These are phyloP conservation scores for Artemisia tridentata DNA, from an alignment of 129 eudicot genomes.

Conservation along the genomic window DNA sequence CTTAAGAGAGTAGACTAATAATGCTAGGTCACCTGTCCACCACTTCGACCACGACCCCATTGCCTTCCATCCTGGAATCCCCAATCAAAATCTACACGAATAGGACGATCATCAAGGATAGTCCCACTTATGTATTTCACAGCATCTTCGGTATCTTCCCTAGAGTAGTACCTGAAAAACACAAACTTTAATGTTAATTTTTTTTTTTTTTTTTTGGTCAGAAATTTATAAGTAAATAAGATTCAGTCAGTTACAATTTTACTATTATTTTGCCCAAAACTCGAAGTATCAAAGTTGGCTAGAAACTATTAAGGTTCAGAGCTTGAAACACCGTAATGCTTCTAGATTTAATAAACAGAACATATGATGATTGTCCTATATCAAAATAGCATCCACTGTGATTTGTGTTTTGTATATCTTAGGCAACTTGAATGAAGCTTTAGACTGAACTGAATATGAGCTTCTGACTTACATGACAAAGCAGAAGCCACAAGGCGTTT, in stretches of 20 bases:
- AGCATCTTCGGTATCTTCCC: slow-evolving; percentile 94
- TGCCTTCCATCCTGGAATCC: slow-evolving; percentile 98
- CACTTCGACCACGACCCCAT: slow-evolving; percentile 99
- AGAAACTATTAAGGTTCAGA: too few species aligned
- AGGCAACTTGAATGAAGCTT: not conserved
- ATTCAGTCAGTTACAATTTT: too few species aligned
- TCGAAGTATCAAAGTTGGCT: too few species aligned
- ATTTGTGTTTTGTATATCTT: not conserved
- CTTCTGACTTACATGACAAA: slow-evolving; percentile 62
- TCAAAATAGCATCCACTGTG: not conserved
- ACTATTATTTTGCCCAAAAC: too few species aligned
- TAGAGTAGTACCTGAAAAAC: slow-evolving; percentile 74
- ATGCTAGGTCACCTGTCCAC: slow-evolving; percentile 67
- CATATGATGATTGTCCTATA: too few species aligned
- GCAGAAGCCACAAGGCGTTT: slow-evolving; percentile 98
- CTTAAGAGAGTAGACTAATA: slow-evolving; percentile 9
- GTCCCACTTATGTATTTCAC: slow-evolving; percentile 97
- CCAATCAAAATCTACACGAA: slow-evolving; percentile 99
- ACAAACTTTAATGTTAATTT: slow-evolving; percentile 9
- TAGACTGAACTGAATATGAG: not conserved
- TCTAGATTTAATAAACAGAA: too few species aligned
- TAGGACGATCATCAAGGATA: slow-evolving; percentile 95
- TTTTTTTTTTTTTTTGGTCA: not conserved
- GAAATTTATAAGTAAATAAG: not conserved
- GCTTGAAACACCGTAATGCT: too few species aligned